phyloP scores from a whole-genome alignment of 2,329 filamentous ascomycete genomes.

The Xylaria sp. region DNA sequence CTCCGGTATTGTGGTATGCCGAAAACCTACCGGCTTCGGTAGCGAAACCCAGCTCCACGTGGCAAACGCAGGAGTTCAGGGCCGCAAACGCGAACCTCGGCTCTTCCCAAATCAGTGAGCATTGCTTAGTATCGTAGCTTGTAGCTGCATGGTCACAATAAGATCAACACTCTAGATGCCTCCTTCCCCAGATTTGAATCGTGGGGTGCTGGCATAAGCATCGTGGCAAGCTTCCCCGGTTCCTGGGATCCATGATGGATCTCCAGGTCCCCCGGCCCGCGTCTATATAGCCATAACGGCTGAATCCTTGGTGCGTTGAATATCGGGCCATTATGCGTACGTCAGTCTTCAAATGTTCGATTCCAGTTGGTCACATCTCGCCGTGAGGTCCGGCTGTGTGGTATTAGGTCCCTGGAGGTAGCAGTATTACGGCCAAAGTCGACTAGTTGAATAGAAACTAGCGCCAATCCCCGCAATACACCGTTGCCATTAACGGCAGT shows the following conservation, averaged over 20 bases:
- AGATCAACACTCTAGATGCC: background rate
- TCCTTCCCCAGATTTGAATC: background rate
- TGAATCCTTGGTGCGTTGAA: background rate
- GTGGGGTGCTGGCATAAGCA: background rate
- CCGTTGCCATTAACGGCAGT: conserved; percentile 4
- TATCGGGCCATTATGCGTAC: background rate
- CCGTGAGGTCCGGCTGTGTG: background rate
- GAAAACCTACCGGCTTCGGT: background rate
- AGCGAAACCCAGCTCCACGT: background rate
- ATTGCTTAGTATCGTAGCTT: background rate
- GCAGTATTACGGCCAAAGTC: background rate
- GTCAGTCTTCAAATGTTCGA: background rate
- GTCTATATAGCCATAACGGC: background rate
- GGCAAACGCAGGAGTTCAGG: background rate
- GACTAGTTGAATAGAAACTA: background rate
- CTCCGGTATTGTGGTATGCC: background rate
- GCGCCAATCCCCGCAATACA: background rate
- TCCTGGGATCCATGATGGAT: background rate
- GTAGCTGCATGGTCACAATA: background rate
- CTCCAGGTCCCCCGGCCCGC: conserved; percentile 1
- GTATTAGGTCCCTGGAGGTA: background rate
- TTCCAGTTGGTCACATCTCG: background rate
- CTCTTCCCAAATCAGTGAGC: background rate
- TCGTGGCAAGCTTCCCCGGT: background rate
- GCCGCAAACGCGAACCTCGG: conserved; percentile 4